Evolutionary conservation across 768 basidiomycete species (phyloP).

Genomic region (Tylopilus felleus): DNA sequence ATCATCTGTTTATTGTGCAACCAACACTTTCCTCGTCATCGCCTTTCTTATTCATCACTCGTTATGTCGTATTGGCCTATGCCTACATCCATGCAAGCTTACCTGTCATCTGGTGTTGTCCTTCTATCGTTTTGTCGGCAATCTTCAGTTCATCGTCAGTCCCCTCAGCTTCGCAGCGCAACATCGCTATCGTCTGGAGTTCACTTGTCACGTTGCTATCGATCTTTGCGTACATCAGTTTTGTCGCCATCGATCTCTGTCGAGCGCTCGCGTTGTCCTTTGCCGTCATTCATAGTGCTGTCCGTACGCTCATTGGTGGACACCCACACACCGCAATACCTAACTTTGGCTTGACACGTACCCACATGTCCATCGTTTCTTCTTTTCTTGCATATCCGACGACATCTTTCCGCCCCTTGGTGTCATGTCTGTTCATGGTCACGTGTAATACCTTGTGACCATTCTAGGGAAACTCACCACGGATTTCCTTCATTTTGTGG

Average conservation of each 20-base stretch:
- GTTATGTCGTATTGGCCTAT: conserved; percentile 24
- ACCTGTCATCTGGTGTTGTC: conserved; percentile 3
- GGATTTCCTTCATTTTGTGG: conserved; percentile 13
- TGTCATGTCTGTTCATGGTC: not conserved
- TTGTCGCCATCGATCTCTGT: conserved; percentile 17
- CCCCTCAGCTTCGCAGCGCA: conserved; percentile 5
- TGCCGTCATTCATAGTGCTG: conserved; percentile 14
- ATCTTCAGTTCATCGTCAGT: not conserved
- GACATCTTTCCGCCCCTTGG: not conserved
- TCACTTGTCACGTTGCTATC: conserved; percentile 23
- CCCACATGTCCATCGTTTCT: conserved; percentile 10
- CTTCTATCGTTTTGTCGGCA: conserved; percentile 22
- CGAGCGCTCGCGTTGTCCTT: conserved; percentile 14
- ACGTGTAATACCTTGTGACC: conserved; percentile 7
- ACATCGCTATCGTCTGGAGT: conserved; percentile 19
- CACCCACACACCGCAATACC: conserved; percentile 17
- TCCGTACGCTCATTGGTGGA: conserved; percentile 8
- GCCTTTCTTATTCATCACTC: conserved; percentile 12
- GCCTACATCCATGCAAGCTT: conserved; percentile 7
- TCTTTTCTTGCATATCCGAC: conserved; percentile 25
- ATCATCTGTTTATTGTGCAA: conserved; percentile 31
- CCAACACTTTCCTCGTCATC: conserved; percentile 21
- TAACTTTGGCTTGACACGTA: conserved; percentile 6
- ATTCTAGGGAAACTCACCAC: conserved; percentile 6
- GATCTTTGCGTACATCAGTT: conserved; percentile 21